Conservation (phyloP, 2,329 filamentous ascomycete species). For the Pseudopithomyces chartarum region DNA sequence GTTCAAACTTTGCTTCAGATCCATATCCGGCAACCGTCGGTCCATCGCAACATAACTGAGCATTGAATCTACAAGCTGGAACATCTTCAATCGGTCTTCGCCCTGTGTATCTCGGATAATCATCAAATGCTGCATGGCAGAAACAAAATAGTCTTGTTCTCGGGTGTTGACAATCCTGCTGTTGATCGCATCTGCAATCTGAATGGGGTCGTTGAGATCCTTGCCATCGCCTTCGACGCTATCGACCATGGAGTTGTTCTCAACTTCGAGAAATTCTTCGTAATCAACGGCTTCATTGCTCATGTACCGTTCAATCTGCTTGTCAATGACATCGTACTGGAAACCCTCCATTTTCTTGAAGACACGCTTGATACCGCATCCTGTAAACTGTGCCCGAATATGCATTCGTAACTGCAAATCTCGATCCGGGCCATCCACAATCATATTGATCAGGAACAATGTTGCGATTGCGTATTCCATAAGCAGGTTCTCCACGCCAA, state of each 20-base stretch:
- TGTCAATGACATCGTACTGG: conserved; percentile 97
- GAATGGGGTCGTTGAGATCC: conserved; percentile 88
- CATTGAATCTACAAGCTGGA: conserved; percentile 98
- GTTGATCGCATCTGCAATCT: conserved; percentile 94
- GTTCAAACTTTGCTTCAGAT: conserved; percentile 95
- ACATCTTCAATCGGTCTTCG: conserved; percentile 91
- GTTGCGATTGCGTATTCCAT: conserved; percentile 99
- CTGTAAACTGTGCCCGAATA: conserved; percentile 93
- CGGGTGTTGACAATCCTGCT: conserved; percentile 80
- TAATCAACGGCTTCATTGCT: conserved; percentile 97
- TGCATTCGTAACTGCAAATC: conserved; percentile 92
- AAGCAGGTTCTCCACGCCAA: conserved; percentile 97
- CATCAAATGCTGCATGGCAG: conserved; percentile 91
- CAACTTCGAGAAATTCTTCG: conserved; percentile 91
- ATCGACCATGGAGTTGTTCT: conserved; percentile 89
- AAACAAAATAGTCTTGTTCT: conserved; percentile 94
- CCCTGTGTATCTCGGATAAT: conserved; percentile 89
- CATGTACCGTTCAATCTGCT: conserved; percentile 92
- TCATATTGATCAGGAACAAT: conserved; percentile 93
- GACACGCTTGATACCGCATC: conserved; percentile 92
- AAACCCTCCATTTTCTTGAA: conserved; percentile 97
- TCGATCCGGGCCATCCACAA: conserved; percentile 86
- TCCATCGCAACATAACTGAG: conserved; percentile 99
- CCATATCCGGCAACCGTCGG: conserved; percentile 90
- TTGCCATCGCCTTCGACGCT: conserved; percentile 83